These are phyloP conservation scores for Metschnikowia sp. DNA, from an alignment of 805 yeast species.

Conservation along the genomic window DNA sequence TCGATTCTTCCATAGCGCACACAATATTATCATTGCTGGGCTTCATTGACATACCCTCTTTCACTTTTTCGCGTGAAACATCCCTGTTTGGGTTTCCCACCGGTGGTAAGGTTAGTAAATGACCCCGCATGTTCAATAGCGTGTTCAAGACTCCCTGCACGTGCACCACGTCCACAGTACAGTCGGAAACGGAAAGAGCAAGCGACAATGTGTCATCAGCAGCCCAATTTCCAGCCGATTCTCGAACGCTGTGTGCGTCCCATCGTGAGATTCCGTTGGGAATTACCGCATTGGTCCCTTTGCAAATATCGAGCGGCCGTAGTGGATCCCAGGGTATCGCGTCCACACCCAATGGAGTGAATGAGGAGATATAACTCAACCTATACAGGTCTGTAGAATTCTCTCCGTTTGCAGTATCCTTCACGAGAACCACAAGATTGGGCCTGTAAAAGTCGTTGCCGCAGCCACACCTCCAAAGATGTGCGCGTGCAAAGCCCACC, in stretches of 20 bases:
- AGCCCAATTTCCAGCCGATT: slow-evolving; percentile 7
- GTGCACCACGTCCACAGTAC: slow-evolving; percentile 33
- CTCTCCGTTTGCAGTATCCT: slow-evolving; percentile 17
- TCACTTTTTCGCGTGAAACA: slow-evolving; percentile 19
- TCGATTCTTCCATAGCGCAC: slow-evolving; percentile 13
- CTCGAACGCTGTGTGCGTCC: slow-evolving; percentile 18
- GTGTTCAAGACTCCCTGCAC: slow-evolving; percentile 23
- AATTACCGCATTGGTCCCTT: slow-evolving; percentile 39
- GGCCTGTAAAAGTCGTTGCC: slow-evolving; percentile 45
- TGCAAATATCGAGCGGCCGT: slow-evolving; percentile 25
- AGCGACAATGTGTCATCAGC: slow-evolving; percentile 29
- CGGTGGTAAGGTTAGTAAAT: slow-evolving; percentile 4
- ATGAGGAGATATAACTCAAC: slow-evolving; percentile 30
- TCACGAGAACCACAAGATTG: slow-evolving; percentile 34
- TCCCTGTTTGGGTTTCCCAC: not conserved
- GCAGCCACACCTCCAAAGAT: slow-evolving; percentile 43
- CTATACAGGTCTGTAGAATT: slow-evolving; percentile 16
- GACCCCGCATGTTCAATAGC: slow-evolving; percentile 9
- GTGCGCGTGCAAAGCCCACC: slow-evolving; percentile 47
- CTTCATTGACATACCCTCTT: slow-evolving; percentile 5
- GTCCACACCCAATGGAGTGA: slow-evolving; percentile 30
- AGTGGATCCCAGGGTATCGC: slow-evolving; percentile 36
- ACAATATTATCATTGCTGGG: slow-evolving; percentile 9
- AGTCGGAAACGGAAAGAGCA: slow-evolving; percentile 36
- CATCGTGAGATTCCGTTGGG: slow-evolving; percentile 47